Base-by-base conservation (phyloP, 805 yeast species). In the Lachancea fermentati region DNA sequence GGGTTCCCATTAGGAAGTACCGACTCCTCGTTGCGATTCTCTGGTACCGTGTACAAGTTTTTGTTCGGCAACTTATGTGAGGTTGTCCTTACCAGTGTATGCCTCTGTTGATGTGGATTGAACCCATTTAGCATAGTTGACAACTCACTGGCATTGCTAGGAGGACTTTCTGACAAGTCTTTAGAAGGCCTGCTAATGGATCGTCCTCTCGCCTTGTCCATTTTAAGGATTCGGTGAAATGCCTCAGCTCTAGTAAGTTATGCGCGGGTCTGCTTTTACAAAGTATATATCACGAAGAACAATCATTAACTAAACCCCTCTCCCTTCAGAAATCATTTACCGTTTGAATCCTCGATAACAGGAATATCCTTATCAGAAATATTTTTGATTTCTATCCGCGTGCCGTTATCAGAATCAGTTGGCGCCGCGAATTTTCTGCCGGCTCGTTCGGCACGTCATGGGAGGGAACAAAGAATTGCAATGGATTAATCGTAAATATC, bases 401-500 rank as follows among this genome's bases (percentile, higher is more conserved):
- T 7, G 26, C 26, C 11, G 9, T 22, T 29, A 29, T 29, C 31
- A 29, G 31, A 13, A 29, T 8, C 15, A 29, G 8, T 12, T 13
- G 14, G 15, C 31, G 31, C 31, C 15, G 31, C 31, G 31, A 11
- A 8, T 13, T 12, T 29, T 12, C n/a, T 13, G n/a, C 11, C 26
- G 26, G 17, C 19, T 15, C 19, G 17, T 34, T 17, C 19, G n/a
- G 35, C n/a, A 14, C n/a, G 19, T 17, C n/a, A 32, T 13, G 25
- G 14, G 7, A 15, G 25, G 13, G 25, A 25, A 9, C 18, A 28
- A 24, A 6, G 5, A n/a, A n/a, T n/a, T n/a, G n/a, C n/a, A 11
- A 14, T 11, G 13, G 31, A 24, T 45, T 45, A 87, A 54, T 88
- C 91, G 60, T 85, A 93, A 39, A 93, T 91, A 57, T 93, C 97